Conservation (phyloP, 2,329 filamentous ascomycete species). For the Fusarium stilboides region DNA sequence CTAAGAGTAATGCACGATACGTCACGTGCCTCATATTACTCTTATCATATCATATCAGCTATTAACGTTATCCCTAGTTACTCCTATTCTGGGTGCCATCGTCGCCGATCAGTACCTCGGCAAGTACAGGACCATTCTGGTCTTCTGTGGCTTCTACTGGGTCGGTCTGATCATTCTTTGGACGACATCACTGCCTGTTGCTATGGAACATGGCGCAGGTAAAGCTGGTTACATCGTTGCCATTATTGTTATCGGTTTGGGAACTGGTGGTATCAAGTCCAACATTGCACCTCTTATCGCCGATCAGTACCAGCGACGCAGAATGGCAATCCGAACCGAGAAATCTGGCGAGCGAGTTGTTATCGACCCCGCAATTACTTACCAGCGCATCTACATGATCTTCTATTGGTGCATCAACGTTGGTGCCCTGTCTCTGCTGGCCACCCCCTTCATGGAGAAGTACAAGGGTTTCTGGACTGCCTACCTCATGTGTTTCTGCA, state of each 20-base stretch:
- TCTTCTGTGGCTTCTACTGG: slow-evolving; percentile 72
- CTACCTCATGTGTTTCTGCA: slow-evolving; percentile 69
- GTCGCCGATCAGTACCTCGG: slow-evolving; percentile 72
- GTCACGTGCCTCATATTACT: no score
- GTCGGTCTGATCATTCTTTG: slow-evolving; percentile 69
- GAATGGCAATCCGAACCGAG: slow-evolving; percentile 65
- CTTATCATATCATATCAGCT: no score
- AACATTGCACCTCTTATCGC: slow-evolving; percentile 73
- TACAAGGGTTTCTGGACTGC: slow-evolving; percentile 78
- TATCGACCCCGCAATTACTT: slow-evolving; percentile 76
- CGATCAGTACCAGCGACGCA: slow-evolving; percentile 73
- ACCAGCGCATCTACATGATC: slow-evolving; percentile 80
- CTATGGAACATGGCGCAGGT: slow-evolving; percentile 57
- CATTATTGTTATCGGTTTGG: slow-evolving; percentile 75
- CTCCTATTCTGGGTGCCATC: slow-evolving; percentile 66
- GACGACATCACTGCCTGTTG: slow-evolving; percentile 62
- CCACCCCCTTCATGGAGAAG: slow-evolving; percentile 77
- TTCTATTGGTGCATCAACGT: slow-evolving; percentile 84
- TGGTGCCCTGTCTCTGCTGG: slow-evolving; percentile 77
- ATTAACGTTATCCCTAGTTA: no score
- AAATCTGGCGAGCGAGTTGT: slow-evolving; percentile 72
- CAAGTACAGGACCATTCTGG: slow-evolving; percentile 73
- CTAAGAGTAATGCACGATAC: no score
- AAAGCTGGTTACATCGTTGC: slow-evolving; percentile 68
- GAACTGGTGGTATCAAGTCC: slow-evolving; percentile 79